These are phyloP conservation scores for Licmophora abbreviata DNA, from an alignment of 108 stramenopile genomes.

Conservation along the genomic window DNA sequence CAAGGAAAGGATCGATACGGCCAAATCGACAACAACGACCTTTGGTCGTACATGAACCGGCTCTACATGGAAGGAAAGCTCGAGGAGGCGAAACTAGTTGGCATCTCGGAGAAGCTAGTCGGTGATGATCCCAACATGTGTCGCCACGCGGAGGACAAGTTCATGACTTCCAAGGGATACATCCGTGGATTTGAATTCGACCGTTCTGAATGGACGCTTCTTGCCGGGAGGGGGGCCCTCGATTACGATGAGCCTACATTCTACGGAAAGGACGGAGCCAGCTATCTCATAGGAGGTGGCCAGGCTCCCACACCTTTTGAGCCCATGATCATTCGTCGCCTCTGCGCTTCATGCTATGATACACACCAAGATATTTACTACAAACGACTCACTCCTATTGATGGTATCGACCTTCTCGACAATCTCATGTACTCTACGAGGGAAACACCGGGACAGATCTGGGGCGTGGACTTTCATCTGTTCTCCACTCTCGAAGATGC, in stretches of 20 bases:
- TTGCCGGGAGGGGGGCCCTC: constrained; percentile 16
- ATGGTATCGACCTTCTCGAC: constrained; percentile 14
- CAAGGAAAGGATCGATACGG: constrained; percentile 24
- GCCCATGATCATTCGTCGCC: constrained; percentile 15
- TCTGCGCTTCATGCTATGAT: constrained; percentile 16
- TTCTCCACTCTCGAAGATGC: constrained; percentile 32
- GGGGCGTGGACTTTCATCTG: constrained; percentile 23
- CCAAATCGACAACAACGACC: constrained; percentile 26
- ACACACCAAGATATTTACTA: constrained; percentile 25
- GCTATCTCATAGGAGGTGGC: too few relatives aligned
- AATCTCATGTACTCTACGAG: constrained; percentile 17
- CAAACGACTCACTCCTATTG: constrained; percentile 21
- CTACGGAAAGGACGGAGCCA: too few relatives aligned
- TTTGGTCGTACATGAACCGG: constrained; percentile 26
- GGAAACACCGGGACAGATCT: constrained; percentile 8
- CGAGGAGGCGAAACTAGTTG: not conserved
- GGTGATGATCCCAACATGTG: not conserved
- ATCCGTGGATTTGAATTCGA: too few relatives aligned
- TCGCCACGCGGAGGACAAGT: not conserved
- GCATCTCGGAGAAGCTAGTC: constrained; percentile 2
- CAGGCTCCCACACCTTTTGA: too few relatives aligned
- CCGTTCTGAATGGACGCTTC: constrained; percentile 10
- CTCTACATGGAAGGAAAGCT: constrained; percentile 25
- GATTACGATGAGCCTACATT: too few relatives aligned
- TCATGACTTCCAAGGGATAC: constrained; percentile 12